Conservation (phyloP, 2,329 filamentous ascomycete species). For the Cladophialophora yegresii region DNA sequence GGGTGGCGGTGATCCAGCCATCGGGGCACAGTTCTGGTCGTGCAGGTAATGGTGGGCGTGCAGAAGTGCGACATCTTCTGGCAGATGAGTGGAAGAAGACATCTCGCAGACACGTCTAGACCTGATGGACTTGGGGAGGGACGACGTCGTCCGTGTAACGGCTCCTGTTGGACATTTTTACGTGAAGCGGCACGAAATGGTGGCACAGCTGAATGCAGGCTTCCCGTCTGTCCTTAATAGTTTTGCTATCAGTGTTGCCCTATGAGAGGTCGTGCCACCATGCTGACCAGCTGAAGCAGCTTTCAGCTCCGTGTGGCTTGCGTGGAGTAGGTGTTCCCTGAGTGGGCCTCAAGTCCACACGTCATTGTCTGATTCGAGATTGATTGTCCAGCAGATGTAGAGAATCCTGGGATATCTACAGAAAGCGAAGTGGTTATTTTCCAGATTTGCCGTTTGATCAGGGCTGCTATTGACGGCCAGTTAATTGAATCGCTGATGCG, state of each 20-base stretch:
- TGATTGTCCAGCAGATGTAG: not conserved
- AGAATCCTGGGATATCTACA: not conserved
- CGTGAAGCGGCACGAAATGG: not conserved
- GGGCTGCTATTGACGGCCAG: not conserved
- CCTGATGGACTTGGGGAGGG: not conserved
- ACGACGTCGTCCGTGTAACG: not conserved
- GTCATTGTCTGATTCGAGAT: not conserved
- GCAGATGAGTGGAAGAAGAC: conserved; percentile 7
- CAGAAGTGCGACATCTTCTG: not conserved
- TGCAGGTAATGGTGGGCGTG: not conserved
- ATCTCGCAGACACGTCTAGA: conserved; percentile 5
- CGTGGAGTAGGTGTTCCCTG: not conserved
- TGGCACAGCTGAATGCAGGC: conserved; percentile 2
- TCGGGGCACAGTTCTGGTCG: not conserved
- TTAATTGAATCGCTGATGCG: not conserved
- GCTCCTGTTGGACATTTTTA: not conserved
- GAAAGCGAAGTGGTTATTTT: not conserved
- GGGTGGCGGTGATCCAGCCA: not conserved
- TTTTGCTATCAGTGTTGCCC: conserved; percentile 7
- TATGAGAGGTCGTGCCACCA: not conserved
- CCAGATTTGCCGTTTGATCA: not conserved
- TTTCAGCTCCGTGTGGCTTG: conserved; percentile 10
- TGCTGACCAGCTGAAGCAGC: not conserved
- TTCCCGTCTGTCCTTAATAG: not conserved
- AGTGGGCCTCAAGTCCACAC: not conserved